Conservation (phyloP, 768 basidiomycete species). For the Crassisporium funariophilum region DNA sequence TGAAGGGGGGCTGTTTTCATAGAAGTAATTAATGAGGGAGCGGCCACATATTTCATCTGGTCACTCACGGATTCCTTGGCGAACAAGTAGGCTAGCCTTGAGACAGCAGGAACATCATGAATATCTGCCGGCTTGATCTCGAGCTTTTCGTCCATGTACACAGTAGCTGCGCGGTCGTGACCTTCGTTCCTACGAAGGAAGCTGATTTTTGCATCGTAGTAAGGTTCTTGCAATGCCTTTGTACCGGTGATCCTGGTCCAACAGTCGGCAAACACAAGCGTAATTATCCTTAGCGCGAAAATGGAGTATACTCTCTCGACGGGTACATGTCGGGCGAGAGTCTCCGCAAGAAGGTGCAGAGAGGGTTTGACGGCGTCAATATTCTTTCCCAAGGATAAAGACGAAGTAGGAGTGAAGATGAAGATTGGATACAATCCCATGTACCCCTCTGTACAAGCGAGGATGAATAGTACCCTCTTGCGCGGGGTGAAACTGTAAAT, state of each 20-base stretch:
- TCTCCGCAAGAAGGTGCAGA: constrained; percentile 42
- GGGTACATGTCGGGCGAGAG: constrained; percentile 37
- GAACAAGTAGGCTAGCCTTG: constrained; percentile 55
- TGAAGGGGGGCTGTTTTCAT: constrained; percentile 54
- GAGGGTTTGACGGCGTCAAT: constrained; percentile 39
- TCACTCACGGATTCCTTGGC: constrained; percentile 57
- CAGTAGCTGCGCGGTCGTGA: constrained; percentile 12
- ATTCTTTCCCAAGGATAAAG: constrained; percentile 32
- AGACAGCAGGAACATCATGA: constrained; percentile 41
- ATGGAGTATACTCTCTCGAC: constrained; percentile 60
- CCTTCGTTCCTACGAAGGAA: constrained; percentile 36
- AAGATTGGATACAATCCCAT: constrained; percentile 70
- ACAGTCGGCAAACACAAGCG: constrained; percentile 43
- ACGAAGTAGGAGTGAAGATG: constrained; percentile 50
- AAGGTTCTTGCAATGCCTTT: constrained; percentile 36
- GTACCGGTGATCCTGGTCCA: constrained; percentile 55
- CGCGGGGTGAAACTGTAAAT: constrained; percentile 14
- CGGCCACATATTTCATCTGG: not conserved
- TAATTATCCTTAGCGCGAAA: constrained; percentile 55
- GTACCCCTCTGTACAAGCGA: constrained; percentile 58
- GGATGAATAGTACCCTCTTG: constrained; percentile 47
- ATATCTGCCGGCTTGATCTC: constrained; percentile 46
- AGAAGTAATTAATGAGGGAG: not conserved
- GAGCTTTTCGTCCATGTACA: too few relatives aligned
- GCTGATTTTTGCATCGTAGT: constrained; percentile 63